These are phyloP conservation scores for Fraxinus velutina DNA, from an alignment of 305 asterid genomes.

Conservation along the genomic window DNA sequence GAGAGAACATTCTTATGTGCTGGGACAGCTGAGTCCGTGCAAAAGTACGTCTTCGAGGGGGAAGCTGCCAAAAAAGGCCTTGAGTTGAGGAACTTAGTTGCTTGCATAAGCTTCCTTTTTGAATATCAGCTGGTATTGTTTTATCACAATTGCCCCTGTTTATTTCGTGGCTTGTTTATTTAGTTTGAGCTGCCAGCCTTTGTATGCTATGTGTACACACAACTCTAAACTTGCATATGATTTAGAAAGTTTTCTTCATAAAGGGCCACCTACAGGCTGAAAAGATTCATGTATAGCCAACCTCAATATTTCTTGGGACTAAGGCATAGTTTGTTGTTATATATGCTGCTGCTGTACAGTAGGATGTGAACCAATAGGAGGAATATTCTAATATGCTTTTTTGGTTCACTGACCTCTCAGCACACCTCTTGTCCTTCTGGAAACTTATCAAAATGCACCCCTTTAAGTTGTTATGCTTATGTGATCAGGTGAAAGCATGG, in stretches of 20 bases:
- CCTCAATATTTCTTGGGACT: not conserved
- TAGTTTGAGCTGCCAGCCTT: slow-evolving; percentile 17
- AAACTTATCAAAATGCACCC: not conserved
- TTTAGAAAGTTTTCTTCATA: not conserved
- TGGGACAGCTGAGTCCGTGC: slow-evolving; percentile 79
- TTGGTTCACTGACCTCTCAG: slow-evolving; percentile 8
- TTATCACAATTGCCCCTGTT: slow-evolving; percentile 8
- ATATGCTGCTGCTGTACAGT: not conserved
- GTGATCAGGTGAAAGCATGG: slow-evolving; percentile 84
- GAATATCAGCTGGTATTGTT: slow-evolving; percentile 81
- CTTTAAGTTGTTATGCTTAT: slow-evolving; percentile 21
- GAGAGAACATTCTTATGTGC: slow-evolving; percentile 91
- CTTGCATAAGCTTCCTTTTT: slow-evolving; percentile 70
- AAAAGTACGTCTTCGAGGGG: slow-evolving; percentile 67
- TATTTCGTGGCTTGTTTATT: not conserved
- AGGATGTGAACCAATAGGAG: slow-evolving; percentile 12
- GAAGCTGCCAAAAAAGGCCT: slow-evolving; percentile 63
- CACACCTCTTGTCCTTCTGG: slow-evolving; percentile 11
- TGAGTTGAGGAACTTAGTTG: slow-evolving; percentile 77
- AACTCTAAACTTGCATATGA: not conserved
- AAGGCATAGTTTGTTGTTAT: not conserved
- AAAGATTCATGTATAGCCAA: not conserved
- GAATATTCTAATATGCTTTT: not conserved
- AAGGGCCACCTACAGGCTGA: not conserved
- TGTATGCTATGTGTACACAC: slow-evolving; percentile 20